Base-by-base conservation (phyloP, 192 early-diverging fungal species). In the Rhizoclosmatium sp. region DNA sequence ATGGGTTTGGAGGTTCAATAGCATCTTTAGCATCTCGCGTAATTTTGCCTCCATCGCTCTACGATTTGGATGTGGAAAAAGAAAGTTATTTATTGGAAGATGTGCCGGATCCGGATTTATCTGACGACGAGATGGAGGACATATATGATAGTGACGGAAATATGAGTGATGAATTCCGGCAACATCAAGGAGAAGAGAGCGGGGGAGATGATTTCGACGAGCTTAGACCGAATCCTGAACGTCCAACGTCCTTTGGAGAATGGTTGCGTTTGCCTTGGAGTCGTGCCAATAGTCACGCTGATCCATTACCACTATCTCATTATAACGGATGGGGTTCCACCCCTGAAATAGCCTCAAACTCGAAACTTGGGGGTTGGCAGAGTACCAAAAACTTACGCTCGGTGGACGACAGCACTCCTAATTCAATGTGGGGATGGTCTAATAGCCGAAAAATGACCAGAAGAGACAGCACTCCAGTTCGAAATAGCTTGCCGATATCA, bases 11-110 rank as follows among this genome's bases (percentile, higher is more conserved):
- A 31, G 49, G 41, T 23, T 75, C 72, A 2, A 2, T 75, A 41
- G 72, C 60, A 10, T 75, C 72, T 23, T 59, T 75, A 21, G 10
- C 56, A 40, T 60, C 72, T 5, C 58, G 60, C 7, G 44, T 44
- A 31, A 46, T 41, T 12, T 47, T 76, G 14, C 75, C 64, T 1
- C n/a, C n/a, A 21, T 58, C 23, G 14, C 47, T 75, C 31, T 61
- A 41, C 3, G 75, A 76, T 56, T 56, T 76, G 61, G 75, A 76
- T 76, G 62, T 66, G 39, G 75, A 76, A 45, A 42, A 66, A 14
- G 78, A 80, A 47, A 44, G 45, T 2, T 80, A 71, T 51, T 48
- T 80, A n/a, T 44, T 80, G 56, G 78, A 80, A 44, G 78, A 80
- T 54, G 78, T 80, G 14, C 78, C 78, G 21, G 78, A 80, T 47